Evolutionary conservation across 352 stramenopile species (phyloP).

Genomic region (Phytophthora syringae): DNA sequence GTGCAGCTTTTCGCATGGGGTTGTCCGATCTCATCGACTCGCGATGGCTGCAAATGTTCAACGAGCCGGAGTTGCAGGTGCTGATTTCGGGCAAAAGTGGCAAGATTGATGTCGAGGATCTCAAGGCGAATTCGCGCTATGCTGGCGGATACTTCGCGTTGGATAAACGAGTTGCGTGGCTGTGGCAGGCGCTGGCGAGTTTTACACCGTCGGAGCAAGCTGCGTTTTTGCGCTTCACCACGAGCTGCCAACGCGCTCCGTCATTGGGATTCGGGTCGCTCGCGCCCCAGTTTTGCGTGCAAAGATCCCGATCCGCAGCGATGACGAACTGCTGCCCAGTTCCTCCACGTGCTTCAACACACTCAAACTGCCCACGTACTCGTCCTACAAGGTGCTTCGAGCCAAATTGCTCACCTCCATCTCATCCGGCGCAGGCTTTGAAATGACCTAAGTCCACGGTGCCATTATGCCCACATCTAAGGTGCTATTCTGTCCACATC

Average conservation of each 20-base stretch:
- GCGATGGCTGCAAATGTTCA: constrained; percentile 95
- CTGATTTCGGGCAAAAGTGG: constrained; percentile 90
- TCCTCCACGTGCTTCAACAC: constrained; percentile 98
- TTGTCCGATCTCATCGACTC: constrained; percentile 94
- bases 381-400: constrained; percentile 92
- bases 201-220: constrained; percentile 89
- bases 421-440: constrained; percentile 94
- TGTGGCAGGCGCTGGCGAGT: constrained; percentile 73
- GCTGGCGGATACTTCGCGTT: constrained; percentile 94
- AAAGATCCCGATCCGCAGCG: constrained; percentile 66
- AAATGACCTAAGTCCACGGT: constrained; percentile 90
- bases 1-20: constrained; percentile 92
- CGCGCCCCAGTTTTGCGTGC: constrained; percentile 95
- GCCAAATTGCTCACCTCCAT: constrained; percentile 96
- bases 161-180: constrained; percentile 73
- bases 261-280: constrained; percentile 94
- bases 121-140: constrained; percentile 91
- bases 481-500: background rate
- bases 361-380: constrained; percentile 97
- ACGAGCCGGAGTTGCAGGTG: constrained; percentile 95
- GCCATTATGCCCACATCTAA: no score
- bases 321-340: constrained; percentile 91
- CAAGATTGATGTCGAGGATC: constrained; percentile 76
- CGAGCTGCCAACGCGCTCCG: constrained; percentile 94
- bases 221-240: constrained; percentile 95